Evolutionary conservation across 2,329 filamentous ascomycete genomes (phyloP).

Genomic region (Talaromyces verruculosus): DNA sequence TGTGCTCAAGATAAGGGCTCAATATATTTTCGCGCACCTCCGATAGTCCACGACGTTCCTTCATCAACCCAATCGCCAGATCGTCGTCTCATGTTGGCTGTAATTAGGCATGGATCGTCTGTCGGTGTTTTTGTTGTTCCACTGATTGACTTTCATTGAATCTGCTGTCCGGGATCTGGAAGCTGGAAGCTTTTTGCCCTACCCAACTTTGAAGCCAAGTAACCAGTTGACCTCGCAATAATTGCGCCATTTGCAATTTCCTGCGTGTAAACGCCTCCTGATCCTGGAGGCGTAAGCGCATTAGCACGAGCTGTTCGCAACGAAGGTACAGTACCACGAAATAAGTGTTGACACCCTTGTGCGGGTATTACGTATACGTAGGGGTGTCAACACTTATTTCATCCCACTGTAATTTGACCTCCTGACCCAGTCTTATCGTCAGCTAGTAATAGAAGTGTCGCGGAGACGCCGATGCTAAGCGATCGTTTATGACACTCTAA

Average conservation of each 20-base stretch:
- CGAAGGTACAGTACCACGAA: too few species aligned
- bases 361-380: too few species aligned
- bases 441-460: not conserved
- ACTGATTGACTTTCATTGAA: not conserved
- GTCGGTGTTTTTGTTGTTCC: not conserved
- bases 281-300: not conserved
- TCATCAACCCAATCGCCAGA: not conserved
- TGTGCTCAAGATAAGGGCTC: not conserved
- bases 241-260: not conserved
- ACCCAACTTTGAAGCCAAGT: not conserved
- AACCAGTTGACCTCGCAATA: not conserved
- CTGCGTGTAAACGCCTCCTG: not conserved
- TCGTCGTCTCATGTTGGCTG: not conserved
- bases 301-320: not conserved
- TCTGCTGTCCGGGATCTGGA: not conserved
- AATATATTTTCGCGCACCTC: not conserved
- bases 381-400: too few species aligned
- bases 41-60: not conserved
- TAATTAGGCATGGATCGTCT: not conserved
- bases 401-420: too few species aligned
- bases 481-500: not conserved
- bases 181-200: not conserved
- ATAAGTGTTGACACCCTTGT: too few species aligned
- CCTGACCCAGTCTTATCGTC: constrained; percentile 1
- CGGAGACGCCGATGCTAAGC: constrained; percentile 10